Evolutionary conservation across 2,329 filamentous ascomycete genomes (phyloP), one percentile per base, ranked within the genome.

Genomic region (Aspergillus felis): DNA sequence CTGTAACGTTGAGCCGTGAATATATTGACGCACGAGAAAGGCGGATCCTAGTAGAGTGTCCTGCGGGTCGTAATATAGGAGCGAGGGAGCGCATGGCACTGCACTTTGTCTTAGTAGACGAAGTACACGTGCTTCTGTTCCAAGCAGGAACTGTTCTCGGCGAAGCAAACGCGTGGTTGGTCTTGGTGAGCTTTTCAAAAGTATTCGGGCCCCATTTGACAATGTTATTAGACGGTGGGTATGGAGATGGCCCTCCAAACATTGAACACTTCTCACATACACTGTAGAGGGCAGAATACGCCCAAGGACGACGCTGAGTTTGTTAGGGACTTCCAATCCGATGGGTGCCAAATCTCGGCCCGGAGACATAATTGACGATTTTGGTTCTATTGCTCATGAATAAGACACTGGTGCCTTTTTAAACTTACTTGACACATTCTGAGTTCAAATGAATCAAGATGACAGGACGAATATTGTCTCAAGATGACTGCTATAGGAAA

Each of bases 91-190:
- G 54, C 66, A 72, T 35, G 74, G 66, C 24, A 69, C 67, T 24
- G 64, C 61, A 56, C 65, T 68, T 32, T 70, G 67, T 8, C 62
- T 66, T 5, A 79, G 65, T 10, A 78, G 62, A n/a, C 67, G 62
- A 20, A 78, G 69, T 12, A 72, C 70, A 20, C 65, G 66, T 17
- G 74, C 75, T 63, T 79, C 77, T 4, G 72, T 75, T 55, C 76
- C 71, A 7, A 79, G 71, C 38, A 68, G 66, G 38, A 64, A 60
- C 46, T 71, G 68, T 59, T 79, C 76, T 48, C 73, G 70, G 44
- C 76, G 73, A 42, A 78, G 66, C 28, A 78, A 68, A n/a, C 68
- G 67, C 9, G 71, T 71, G 29, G 67, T 67, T 29, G 70, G 66
- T 7, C 64, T 65, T 9, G 75, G 73, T 17, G 68, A 65, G 50